Base-by-base conservation (phyloP, 352 stramenopile genomes). In the Phytophthora crassamura region DNA sequence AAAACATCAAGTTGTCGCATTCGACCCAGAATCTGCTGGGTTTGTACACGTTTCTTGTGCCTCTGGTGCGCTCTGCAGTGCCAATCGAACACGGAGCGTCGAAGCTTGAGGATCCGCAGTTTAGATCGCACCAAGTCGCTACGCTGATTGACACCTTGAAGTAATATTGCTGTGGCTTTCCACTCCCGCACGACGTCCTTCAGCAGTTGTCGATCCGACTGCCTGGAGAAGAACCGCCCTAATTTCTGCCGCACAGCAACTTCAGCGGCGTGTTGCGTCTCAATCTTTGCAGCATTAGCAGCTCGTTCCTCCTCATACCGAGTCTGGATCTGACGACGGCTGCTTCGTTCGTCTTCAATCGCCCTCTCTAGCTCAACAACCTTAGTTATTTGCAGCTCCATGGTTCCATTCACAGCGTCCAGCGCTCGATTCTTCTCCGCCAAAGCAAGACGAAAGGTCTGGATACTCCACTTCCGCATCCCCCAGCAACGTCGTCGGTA, bases 1-100 rank as follows among this genome's bases (percentile, higher is more conserved):
- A 77, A 42, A 28, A 75, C 77, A 3, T 32, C 32, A 16, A 86
- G 34, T 14, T 82, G 69, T 11, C 59, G 67, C 73, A 88, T 78
- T 12, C 70, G 54, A 20, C 61, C 40, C 11, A 75, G 25, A 61
- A 76, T 57, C 3, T 62, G 45, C 22, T 64, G 55, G 2, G 25
- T 61, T 43, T 42, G 49, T 20, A 61, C 20, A 10, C 49, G 67
- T 6, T 59, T 64, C 22, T 49, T 57, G 35, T 47, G 25, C 9
- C 2, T 60, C 22, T 47, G 35, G 3, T 42, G 45, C 8, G 56
- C 51, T 30, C 0, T 62, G 6, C 20, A 48, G 38, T 68, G 55
- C 67, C 67, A 75, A 8, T 22, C 5, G 10, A 5, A 41, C 3
- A 79, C 41, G 9, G 48, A 56, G 39, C 55, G 40, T 7, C 48